A percentile compares a stretch with the other conserved stretches of the same genome.
These are phyloP conservation scores for Phytophthora lateralis DNA, from an alignment of 352 stramenopile species.

Conservation along the genomic window DNA sequence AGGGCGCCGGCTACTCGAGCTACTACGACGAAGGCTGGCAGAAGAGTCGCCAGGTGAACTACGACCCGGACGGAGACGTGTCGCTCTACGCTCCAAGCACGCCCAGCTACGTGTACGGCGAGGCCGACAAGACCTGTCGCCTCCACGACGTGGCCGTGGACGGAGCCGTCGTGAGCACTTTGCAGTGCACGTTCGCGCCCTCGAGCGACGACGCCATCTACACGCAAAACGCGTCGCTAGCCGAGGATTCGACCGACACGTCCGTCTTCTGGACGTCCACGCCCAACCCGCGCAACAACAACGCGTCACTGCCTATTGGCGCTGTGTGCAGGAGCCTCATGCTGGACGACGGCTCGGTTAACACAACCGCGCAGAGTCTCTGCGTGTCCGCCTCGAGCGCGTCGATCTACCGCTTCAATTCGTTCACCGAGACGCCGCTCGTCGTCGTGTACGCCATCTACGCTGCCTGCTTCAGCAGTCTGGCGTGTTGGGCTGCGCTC, in stretches of 20 bases:
- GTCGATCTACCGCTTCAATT: conserved; percentile 54
- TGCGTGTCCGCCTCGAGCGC: conserved; percentile 31
- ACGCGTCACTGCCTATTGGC: conserved; percentile 65
- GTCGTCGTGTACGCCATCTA: conserved; percentile 62
- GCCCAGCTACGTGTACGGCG: conserved; percentile 62
- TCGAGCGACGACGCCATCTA: conserved; percentile 41
- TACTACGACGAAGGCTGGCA: conserved; percentile 76
- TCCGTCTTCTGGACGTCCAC: conserved; percentile 62
- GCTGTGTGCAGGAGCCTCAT: conserved; percentile 57
- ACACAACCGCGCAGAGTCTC: conserved; percentile 25
- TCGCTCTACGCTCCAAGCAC: conserved; percentile 65
- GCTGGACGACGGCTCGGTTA: conserved; percentile 42
- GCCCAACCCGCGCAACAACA: conserved; percentile 72
- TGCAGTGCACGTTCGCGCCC: conserved; percentile 56
- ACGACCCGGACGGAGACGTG: conserved; percentile 45
- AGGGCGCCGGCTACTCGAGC: conserved; percentile 43
- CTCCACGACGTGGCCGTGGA: conserved; percentile 39
- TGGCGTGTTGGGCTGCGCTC: conserved; percentile 37
- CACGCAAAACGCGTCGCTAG: conserved; percentile 56
- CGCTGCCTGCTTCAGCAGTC: conserved; percentile 39
- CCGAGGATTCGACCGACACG: conserved; percentile 49
- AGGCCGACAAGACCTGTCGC: conserved; percentile 53
- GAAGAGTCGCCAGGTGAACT: conserved; percentile 71
- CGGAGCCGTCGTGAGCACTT: conserved; percentile 32
- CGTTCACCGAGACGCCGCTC: conserved; percentile 55